These are phyloP conservation scores for Dactylellina leptospora DNA, from an alignment of 2,329 filamentous ascomycete genomes.

Conservation along the genomic window DNA sequence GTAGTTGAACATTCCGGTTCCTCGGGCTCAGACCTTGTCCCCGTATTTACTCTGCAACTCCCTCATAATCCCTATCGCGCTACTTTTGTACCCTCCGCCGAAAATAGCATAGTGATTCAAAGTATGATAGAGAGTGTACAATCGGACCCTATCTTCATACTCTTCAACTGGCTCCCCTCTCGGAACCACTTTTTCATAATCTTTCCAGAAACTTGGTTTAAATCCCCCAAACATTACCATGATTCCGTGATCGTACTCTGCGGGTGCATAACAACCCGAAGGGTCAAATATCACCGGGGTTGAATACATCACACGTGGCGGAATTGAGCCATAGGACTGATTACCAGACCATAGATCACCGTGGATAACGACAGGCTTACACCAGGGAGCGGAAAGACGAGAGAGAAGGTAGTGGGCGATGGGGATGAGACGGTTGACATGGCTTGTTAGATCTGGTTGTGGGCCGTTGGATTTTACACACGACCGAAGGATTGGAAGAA, in stretches of 20 bases:
- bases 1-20: too few relatives aligned
- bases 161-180: conserved; percentile 82
- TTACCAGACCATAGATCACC: conserved; percentile 89
- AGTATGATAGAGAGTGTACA: conserved; percentile 93
- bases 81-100: conserved; percentile 77
- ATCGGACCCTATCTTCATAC: conserved; percentile 79
- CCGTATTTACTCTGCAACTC: conserved; percentile 77
- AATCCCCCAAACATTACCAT: conserved; percentile 98
- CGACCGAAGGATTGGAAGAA: conserved; percentile 69
- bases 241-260: conserved; percentile 89
- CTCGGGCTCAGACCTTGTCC: too few relatives aligned
- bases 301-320: conserved; percentile 15
- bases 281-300: conserved; percentile 75
- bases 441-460: conserved; percentile 69
- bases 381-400: conserved; percentile 22
- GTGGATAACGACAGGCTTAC: conserved; percentile 74
- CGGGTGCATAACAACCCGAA: conserved; percentile 82
- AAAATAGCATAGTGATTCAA: conserved; percentile 89
- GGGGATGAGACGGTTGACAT: conserved; percentile 67
- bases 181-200: conserved; percentile 78
- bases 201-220: conserved; percentile 73
- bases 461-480: conserved; percentile 67
- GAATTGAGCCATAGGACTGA: conserved; percentile 41
- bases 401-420: conserved; percentile 39
- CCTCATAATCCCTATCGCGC: conserved; percentile 82